Percentiles rank a stretch among this genome's conserved stretches.
Conservation (phyloP, 306 rosid genomes). For the Boehmeria nivea region DNA sequence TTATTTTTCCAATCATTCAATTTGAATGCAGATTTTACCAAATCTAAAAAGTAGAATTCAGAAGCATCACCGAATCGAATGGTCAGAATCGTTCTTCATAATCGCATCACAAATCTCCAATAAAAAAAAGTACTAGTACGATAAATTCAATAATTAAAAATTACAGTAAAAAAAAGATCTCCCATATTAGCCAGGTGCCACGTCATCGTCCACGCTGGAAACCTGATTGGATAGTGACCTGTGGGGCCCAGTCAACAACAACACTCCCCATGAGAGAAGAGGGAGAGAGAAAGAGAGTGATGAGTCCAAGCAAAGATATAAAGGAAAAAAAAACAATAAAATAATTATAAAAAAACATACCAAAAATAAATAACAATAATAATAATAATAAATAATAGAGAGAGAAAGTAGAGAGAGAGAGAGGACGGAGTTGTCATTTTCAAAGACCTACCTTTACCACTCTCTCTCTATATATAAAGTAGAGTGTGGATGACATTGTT, state of each 20-base stretch:
- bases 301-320: slow-evolving; percentile 7
- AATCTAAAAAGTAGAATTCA: too few species aligned
- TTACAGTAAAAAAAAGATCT: not conserved
- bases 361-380: not conserved
- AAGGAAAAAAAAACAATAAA: not conserved
- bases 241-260: slow-evolving; percentile 10
- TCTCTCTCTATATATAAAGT: slow-evolving; percentile 19
- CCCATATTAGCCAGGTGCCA: not conserved
- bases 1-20: too few species aligned
- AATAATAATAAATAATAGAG: not conserved
- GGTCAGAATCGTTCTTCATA: too few species aligned
- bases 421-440: slow-evolving; percentile 56
- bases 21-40: too few species aligned
- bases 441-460: slow-evolving; percentile 30
- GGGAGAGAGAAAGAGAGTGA: not conserved
- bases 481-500: slow-evolving; percentile 12
- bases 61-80: too few species aligned
- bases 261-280: not conserved
- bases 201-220: slow-evolving; percentile 11
- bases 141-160: not conserved
- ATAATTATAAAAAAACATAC: too few species aligned
- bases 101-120: too few species aligned
- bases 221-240: slow-evolving; percentile 1
- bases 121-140: not conserved
- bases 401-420: slow-evolving; percentile 3